Base-by-base conservation (phyloP, 257 asterid genomes). In the Lycium barbarum region DNA sequence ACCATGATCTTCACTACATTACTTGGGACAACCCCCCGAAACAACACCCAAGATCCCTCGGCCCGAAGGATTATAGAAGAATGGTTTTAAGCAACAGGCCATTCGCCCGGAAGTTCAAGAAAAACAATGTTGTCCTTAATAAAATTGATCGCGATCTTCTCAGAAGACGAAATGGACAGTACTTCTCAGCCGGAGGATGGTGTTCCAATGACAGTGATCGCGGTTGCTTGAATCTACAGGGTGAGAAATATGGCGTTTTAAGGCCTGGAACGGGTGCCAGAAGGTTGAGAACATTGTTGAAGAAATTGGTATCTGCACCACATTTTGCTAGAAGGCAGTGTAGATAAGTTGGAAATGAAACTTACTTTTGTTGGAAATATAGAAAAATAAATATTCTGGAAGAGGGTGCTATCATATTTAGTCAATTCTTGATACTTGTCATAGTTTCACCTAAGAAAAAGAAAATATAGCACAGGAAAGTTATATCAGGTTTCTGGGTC, bases 1-100 rank as follows among this genome's bases (percentile, higher is more conserved):
- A 93, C 91, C 97, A 93, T 65, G 99, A 95, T 51, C 97, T 95
- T 84, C 99, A 94, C 74, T 93, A 92, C 94, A 95, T 95, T 3
- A 61, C 94, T 9, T 95, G 98, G 99, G 99, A 95, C 78, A 67
- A 65, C 49, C 99, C 99, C 35, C 99, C 99, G 0, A 94, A 90
- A 89, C 99, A 95, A 20, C 98, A 95, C 17, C 99, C 99, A 0
- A 72, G 91, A 82, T 88, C 92, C 9, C 98, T 95, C 3, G 97
- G 98, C 1, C 89, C 92, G 7, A 94, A 87, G 72, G 99, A 95
- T 51, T 95, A 86, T 84, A 87, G 94, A 55, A 92, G 90, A 83
- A 92, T 94, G 93, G 74, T 94, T 67, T 84, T 88, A 0, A 92
- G 97, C 88, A 94, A 93, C 85, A 86, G 97, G 38, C 99, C 97